Conservation (phyloP, 768 basidiomycete genomes). For the Gloeopeniophorella convolvens region DNA sequence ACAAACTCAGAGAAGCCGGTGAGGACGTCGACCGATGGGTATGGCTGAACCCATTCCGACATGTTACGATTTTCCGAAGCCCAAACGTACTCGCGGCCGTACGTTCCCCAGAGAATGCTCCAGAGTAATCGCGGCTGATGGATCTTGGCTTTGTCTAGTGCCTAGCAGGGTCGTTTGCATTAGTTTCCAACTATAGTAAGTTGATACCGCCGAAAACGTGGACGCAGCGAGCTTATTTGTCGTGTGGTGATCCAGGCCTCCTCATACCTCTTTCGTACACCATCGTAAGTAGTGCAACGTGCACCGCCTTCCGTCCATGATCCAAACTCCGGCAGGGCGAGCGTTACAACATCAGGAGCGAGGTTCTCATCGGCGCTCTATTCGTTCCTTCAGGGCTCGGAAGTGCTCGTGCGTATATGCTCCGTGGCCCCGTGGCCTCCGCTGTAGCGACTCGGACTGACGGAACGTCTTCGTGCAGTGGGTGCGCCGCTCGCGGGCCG, state of each 20-base stretch:
- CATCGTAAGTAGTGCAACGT: slow-evolving; percentile 38
- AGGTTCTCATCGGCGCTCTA: slow-evolving; percentile 51
- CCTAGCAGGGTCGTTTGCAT: slow-evolving; percentile 31
- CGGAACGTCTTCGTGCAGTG: slow-evolving; percentile 30
- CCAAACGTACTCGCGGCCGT: slow-evolving; percentile 55
- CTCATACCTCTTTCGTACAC: slow-evolving; percentile 61
- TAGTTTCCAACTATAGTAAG: slow-evolving; percentile 32
- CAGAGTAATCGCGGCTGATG: not conserved
- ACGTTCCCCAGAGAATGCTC: slow-evolving; percentile 20
- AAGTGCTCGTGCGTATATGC: slow-evolving; percentile 41
- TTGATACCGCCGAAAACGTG: slow-evolving; percentile 16
- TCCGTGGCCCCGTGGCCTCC: no score
- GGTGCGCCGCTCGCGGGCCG: slow-evolving; percentile 55
- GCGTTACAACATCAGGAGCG: slow-evolving; percentile 48
- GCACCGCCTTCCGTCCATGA: not conserved
- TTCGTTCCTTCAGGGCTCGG: slow-evolving; percentile 57
- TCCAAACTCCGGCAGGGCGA: slow-evolving; percentile 37
- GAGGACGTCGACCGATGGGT: slow-evolving; percentile 26
- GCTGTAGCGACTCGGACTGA: not conserved
- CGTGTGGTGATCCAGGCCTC: slow-evolving; percentile 28
- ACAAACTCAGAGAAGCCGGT: slow-evolving; percentile 30
- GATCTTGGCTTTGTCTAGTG: slow-evolving; percentile 32
- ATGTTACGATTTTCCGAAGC: slow-evolving; percentile 46
- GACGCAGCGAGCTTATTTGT: not conserved
- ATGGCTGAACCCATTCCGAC: slow-evolving; percentile 53